phyloP scores from a whole-genome alignment of 2,329 filamentous ascomycete genomes.

The Venturia aucupariae region DNA sequence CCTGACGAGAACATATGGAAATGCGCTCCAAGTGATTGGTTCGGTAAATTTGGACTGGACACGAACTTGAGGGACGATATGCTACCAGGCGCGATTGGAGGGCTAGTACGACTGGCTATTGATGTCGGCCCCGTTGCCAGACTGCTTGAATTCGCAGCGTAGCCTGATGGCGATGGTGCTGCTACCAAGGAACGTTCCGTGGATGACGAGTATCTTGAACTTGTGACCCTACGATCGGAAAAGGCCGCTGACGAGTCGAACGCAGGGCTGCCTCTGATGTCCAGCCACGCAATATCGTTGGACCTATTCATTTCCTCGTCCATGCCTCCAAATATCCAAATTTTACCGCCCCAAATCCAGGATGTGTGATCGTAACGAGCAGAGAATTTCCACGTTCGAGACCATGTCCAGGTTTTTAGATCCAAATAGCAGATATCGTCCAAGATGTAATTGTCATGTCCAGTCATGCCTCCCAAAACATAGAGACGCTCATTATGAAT shows the following conservation, averaged over 20 bases:
- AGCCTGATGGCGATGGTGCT: constrained; percentile 36
- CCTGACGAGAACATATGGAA: constrained; percentile 94
- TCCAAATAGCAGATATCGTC: constrained; percentile 97
- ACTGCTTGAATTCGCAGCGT: constrained; percentile 63
- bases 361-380: constrained; percentile 90
- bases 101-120: constrained; percentile 36
- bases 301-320: constrained; percentile 96
- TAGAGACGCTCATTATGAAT: constrained; percentile 96
- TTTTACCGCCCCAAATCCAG: constrained; percentile 83
- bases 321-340: constrained; percentile 95
- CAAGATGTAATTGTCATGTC: constrained; percentile 81
- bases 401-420: constrained; percentile 96
- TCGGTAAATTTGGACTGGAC: constrained; percentile 75
- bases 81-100: constrained; percentile 63
- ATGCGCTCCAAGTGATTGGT: constrained; percentile 83
- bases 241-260: constrained; percentile 36
- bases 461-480: constrained; percentile 90
- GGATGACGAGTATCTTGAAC: not conserved
- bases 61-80: constrained; percentile 88
- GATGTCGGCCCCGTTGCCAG: constrained; percentile 45
- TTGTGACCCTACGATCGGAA: not conserved
- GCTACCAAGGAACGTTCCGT: constrained; percentile 19
- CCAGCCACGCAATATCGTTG: constrained; percentile 94
- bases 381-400: constrained; percentile 89
- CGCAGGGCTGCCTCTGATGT: constrained; percentile 81